A percentile compares a stretch with the other conserved stretches of the same genome.
Evolutionary conservation across 2,329 filamentous ascomycete genomes (phyloP).

Genomic region (Ascochyta koolunga): DNA sequence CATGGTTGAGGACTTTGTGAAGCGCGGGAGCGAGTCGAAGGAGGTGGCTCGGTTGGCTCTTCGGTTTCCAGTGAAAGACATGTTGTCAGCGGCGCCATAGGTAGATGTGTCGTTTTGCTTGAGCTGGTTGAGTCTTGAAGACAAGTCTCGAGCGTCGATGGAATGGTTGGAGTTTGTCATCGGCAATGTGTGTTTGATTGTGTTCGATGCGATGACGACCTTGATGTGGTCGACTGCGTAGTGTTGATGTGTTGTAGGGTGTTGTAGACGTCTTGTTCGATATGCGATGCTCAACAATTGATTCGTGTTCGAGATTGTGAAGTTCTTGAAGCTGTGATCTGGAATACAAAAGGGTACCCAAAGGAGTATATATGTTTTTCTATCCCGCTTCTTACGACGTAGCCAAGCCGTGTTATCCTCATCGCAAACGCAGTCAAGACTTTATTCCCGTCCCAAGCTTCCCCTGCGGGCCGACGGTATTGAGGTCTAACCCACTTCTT

Average conservation of each 20-base stretch:
- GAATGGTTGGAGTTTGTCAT: constrained; percentile 39
- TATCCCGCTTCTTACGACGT: neutral
- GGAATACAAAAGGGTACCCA: neutral
- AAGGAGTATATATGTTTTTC: constrained; percentile 12
- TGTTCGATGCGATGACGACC: neutral
- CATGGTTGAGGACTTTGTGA: constrained; percentile 37
- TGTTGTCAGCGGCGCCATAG: constrained; percentile 21
- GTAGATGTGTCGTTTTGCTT: constrained; percentile 14
- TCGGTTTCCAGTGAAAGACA: constrained; percentile 24
- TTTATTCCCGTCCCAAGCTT: constrained; percentile 14
- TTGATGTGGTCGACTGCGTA: constrained; percentile 6
- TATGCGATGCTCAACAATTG: neutral
- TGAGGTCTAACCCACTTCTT: constrained; percentile 18
- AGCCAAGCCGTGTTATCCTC: constrained; percentile 13
- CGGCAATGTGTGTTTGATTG: constrained; percentile 21
- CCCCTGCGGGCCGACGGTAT: constrained; percentile 1
- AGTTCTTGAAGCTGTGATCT: constrained; percentile 4
- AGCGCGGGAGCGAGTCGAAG: constrained; percentile 29
- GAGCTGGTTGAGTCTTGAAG: constrained; percentile 27
- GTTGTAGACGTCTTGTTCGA: neutral
- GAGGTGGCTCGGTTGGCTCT: constrained; percentile 36
- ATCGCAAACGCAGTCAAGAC: constrained; percentile 6
- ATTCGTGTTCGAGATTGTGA: neutral
- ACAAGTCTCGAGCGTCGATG: constrained; percentile 36
- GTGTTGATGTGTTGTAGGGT: neutral